Evolutionary conservation across 2,329 filamentous ascomycete genomes (phyloP).

Genomic region (Penicillium brevicompactum): DNA sequence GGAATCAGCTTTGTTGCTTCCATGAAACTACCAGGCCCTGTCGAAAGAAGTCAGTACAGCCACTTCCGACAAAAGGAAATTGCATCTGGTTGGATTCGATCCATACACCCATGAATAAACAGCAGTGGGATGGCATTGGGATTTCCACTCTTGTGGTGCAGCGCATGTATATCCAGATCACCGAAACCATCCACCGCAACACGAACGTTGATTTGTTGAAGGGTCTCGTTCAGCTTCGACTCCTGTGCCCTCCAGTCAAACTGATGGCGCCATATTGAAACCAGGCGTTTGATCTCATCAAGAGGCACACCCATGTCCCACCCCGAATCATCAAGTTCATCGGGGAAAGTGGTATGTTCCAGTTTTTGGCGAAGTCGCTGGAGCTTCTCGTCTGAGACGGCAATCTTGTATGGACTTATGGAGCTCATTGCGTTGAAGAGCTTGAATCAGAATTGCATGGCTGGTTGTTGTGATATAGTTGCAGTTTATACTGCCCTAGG

Average conservation of each 20-base stretch:
- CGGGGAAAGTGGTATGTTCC: slow-evolving; percentile 55
- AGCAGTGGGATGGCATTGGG: slow-evolving; percentile 63
- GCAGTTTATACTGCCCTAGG: background rate
- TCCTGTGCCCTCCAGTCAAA: slow-evolving; percentile 67
- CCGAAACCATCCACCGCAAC: slow-evolving; percentile 62
- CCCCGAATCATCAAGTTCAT: slow-evolving; percentile 55
- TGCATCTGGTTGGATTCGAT: background rate
- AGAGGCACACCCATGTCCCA: slow-evolving; percentile 65
- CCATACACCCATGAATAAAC: slow-evolving; percentile 65
- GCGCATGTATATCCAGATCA: slow-evolving; percentile 63
- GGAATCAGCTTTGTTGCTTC: slow-evolving; percentile 54
- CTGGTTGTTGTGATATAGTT: background rate
- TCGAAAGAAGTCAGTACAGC: background rate
- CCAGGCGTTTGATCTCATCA: slow-evolving; percentile 57
- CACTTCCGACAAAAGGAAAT: background rate
- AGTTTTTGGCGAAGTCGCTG: slow-evolving; percentile 60
- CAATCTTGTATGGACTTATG: slow-evolving; percentile 50
- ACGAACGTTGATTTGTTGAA: slow-evolving; percentile 60
- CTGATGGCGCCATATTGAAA: slow-evolving; percentile 56
- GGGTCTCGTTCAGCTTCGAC: slow-evolving; percentile 56
- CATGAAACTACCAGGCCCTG: slow-evolving; percentile 66
- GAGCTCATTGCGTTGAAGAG: slow-evolving; percentile 9
- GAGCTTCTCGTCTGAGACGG: slow-evolving; percentile 55
- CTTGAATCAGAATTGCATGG: background rate
- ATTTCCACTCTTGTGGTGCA: slow-evolving; percentile 58